These are phyloP conservation scores for Phytophthora brassicae DNA, from an alignment of 352 stramenopile species.

Conservation along the genomic window DNA sequence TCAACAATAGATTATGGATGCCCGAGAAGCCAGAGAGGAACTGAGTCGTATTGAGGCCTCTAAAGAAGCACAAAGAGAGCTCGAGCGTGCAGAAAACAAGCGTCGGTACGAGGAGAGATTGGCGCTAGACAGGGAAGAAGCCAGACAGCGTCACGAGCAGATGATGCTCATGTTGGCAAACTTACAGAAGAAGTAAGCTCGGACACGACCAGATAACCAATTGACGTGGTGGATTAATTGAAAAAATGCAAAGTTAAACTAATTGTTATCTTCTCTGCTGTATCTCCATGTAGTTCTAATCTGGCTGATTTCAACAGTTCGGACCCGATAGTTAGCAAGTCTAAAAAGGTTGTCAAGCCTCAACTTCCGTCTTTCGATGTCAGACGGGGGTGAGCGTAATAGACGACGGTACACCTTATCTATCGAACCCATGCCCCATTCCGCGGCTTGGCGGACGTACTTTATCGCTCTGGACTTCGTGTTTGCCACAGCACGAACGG, in stretches of 20 bases:
- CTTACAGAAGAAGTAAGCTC: background rate
- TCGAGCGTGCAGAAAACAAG: background rate
- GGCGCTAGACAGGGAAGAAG: background rate
- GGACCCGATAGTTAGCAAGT: background rate
- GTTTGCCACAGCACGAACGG: background rate
- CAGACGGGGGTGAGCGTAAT: background rate
- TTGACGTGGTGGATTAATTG: background rate
- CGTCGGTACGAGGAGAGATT: background rate
- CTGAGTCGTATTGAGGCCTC: too few relatives aligned
- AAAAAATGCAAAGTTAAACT: background rate
- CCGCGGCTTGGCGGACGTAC: background rate
- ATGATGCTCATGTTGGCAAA: background rate
- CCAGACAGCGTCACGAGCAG: background rate
- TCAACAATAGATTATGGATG: too few relatives aligned
- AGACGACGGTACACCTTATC: background rate
- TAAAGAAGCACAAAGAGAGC: too few relatives aligned
- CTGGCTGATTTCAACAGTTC: slow-evolving; percentile 1
- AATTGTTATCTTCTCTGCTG: background rate
- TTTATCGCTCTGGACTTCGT: background rate
- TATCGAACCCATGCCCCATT: background rate
- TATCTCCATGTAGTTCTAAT: background rate
- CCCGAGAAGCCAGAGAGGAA: too few relatives aligned
- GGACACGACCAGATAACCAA: background rate
- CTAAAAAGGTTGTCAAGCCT: slow-evolving; percentile 5
- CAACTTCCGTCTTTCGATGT: background rate